A percentile compares a stretch with the other conserved stretches of the same genome.
phyloP scores from a whole-genome alignment of 192 early-diverging fungal genomes.

The Backusella tuberculispora region DNA sequence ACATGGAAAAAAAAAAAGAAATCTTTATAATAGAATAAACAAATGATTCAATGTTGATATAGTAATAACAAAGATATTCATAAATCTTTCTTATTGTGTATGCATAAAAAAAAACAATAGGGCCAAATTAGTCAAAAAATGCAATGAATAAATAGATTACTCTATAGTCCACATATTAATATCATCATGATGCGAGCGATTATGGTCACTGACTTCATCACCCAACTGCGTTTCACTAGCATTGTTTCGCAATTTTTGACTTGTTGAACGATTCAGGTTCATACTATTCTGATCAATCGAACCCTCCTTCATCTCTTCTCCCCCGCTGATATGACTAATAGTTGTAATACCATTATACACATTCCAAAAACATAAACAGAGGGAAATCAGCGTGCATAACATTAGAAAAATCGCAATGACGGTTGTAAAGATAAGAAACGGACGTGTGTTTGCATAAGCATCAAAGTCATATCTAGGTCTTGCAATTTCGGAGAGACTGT shows the following conservation, averaged over 20 bases:
- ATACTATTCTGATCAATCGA: slow-evolving; percentile 16
- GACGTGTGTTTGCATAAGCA: slow-evolving; percentile 48
- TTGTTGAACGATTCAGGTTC: background rate
- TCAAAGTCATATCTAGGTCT: slow-evolving; percentile 23
- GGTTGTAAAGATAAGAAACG: slow-evolving; percentile 46
- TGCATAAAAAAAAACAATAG: background rate
- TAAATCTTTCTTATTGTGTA: too few species aligned
- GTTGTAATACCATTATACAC: slow-evolving; percentile 6
- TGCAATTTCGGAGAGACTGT: slow-evolving; percentile 29
- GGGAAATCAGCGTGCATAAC: slow-evolving; percentile 24
- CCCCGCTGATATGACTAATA: background rate
- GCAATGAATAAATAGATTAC: background rate
- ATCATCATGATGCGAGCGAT: background rate
- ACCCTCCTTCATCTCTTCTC: background rate
- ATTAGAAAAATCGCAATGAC: slow-evolving; percentile 26
- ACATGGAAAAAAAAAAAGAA: too few species aligned
- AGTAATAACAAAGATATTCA: too few species aligned
- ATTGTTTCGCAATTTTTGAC: background rate
- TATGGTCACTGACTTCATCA: background rate
- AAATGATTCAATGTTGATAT: too few species aligned
- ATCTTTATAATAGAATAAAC: too few species aligned
- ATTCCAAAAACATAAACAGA: slow-evolving; percentile 15
- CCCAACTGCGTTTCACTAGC: slow-evolving; percentile 18
- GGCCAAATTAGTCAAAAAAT: background rate
- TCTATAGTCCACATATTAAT: slow-evolving; percentile 36